Base-by-base conservation (phyloP, 1,284 basidiomycete genomes). In the Ceratobasidium sp. region DNA sequence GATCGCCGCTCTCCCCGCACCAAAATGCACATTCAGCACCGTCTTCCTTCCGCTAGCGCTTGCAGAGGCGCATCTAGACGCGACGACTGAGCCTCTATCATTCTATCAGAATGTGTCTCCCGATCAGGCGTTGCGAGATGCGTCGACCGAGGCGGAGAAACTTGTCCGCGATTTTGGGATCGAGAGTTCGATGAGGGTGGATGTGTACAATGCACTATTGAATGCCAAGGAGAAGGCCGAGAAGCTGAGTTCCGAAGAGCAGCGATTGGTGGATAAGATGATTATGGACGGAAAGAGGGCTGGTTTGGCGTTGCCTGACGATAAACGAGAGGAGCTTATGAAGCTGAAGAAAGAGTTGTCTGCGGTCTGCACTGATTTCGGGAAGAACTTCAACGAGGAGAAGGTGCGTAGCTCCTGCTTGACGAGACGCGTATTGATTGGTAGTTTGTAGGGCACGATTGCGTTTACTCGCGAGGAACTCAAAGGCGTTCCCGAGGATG, bases 351-450 rank as follows among this genome's bases (percentile, higher is more conserved):
- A 81, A 55, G 87, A 91, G 75, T 83, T 94, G 1, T 90, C 89
- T 14, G 85, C 89, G 76, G 84, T 85, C 26, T 92, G 88, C 79
- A 81, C 93, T 26, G 90, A 91, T 77, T 94, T 94, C 77, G 76
- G 92, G 88, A 92, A 92, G 89, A 93, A 93, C 82, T 92, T 89
- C 81, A 94, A 94, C 77, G 91, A 95, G 80, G 93, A 95, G 78
- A 90, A 90, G 69, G 92, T 92, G 76, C 58, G 82, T 47, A 32
- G 38, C 30, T 41, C 16, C n/a, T 6, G 38, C 9, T 9, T 58
- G 14, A 54, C 9, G 11, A 30, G 35, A 35, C 38, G 13, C n/a
- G 52, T 44, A 47, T 58, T 32, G 7, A 52, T 46, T 21, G 14
- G 9, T 46, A 16, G 61, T 32, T 3, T 54, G n/a, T 75, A 93